phyloP scores from a whole-genome alignment of 768 basidiomycete species.

The Termitomyces titanicus region DNA sequence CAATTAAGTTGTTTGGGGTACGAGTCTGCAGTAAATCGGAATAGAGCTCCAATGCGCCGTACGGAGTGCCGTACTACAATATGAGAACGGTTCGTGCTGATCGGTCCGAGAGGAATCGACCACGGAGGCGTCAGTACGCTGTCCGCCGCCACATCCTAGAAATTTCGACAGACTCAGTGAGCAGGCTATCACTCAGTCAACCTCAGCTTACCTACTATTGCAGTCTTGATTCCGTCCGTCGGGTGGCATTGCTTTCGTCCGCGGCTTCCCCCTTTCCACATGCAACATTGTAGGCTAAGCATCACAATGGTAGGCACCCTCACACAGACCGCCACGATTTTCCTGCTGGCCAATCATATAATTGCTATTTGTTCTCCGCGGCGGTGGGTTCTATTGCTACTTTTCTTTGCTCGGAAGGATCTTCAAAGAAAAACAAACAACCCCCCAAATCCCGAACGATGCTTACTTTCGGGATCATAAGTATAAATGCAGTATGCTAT shows the following conservation, averaged over 20 bases:
- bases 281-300: background rate
- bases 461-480: background rate
- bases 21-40: background rate
- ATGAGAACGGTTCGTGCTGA: too few species aligned
- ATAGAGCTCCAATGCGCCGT: background rate
- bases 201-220: too few species aligned
- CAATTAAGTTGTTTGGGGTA: background rate
- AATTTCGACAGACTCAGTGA: too few species aligned
- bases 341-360: background rate
- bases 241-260: conserved; percentile 11
- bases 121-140: too few species aligned
- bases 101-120: too few species aligned
- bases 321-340: background rate
- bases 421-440: conserved; percentile 7
- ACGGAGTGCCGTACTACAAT: too few species aligned
- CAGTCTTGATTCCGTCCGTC: too few species aligned
- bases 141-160: too few species aligned
- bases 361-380: background rate
- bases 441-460: too few species aligned
- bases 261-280: background rate
- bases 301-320: background rate
- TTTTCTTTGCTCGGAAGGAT: conserved; percentile 5
- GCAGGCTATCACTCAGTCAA: too few species aligned
- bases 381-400: background rate
- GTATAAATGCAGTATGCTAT: background rate